Base-by-base conservation (phyloP, 2,329 filamentous ascomycete species). In the Cladosporium halotolerans region DNA sequence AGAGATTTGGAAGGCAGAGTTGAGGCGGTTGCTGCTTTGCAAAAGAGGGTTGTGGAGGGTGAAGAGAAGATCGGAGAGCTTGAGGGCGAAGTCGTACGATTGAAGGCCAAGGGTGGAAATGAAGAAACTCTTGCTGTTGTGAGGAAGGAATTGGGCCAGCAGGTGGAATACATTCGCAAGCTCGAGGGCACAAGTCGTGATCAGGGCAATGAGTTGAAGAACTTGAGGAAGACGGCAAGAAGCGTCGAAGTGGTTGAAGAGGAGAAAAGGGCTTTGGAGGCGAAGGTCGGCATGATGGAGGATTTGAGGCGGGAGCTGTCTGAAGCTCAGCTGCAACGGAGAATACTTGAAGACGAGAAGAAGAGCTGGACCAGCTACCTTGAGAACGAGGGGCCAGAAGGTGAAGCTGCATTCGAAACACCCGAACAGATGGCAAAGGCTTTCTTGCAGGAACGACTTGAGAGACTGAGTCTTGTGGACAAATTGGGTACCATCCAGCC, bases 201-300 rank as follows among this genome's bases (percentile, higher is more conserved):
- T 46, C 88, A 96, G 65, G 76, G 82, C 11, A 71, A 79, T 0
- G 92, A 99, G 67, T 73, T 99, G 34, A 89, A 87, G 62, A 86
- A 90, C 60, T 78, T 95, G 36, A 85, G 90, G 11, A 87, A 90
- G 60, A 73, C 86, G 3, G 85, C 90, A 68, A 92, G 88, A 71
- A 89, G 88, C n/a, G 85, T 96, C 1, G 89, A 96, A 65, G 81
- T 99, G 2, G 87, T 97, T 0, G 90, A 99, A 67, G 93, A 99
- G 68, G 90, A 99, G 73, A 97, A 97, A 75, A 79, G 88, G 57
- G 82, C 83, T 0, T 73, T 99, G 18, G 86, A 93, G 68, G 83
- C 84, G 32, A 89, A 84, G 64, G 69, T 99, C 1, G 83, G 89
- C 56, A 76, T 86, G 36, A 85, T 92, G 69, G 83, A 88, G 54